These are phyloP conservation scores for Tranzscheliella williamsii DNA, from an alignment of 1,284 basidiomycete species.

Conservation along the genomic window DNA sequence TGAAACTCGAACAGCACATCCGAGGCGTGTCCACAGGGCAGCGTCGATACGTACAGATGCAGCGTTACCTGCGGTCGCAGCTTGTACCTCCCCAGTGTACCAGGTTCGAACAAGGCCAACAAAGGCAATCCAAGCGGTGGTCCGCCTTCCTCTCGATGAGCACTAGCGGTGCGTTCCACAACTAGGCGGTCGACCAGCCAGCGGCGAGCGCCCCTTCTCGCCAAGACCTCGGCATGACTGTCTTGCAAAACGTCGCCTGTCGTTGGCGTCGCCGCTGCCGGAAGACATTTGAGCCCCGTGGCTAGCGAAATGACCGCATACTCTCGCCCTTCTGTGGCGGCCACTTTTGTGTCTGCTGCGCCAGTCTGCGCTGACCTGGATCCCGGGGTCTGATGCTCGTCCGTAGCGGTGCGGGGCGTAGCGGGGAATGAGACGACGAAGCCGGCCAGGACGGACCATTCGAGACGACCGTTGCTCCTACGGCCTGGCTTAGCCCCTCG, in stretches of 20 bases:
- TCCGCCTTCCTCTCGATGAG: not conserved
- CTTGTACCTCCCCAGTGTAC: constrained; percentile 63
- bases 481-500: constrained; percentile 34
- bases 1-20: constrained; percentile 26
- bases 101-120: constrained; percentile 9
- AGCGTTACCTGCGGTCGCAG: constrained; percentile 67
- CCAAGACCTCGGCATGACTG: constrained; percentile 85
- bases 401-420: not conserved
- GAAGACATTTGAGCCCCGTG: constrained; percentile 85
- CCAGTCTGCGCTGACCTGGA: not conserved
- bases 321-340: not conserved
- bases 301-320: constrained; percentile 68
- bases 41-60: constrained; percentile 80
- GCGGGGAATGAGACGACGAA: constrained; percentile 16
- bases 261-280: constrained; percentile 68
- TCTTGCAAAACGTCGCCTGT: constrained; percentile 85
- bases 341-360: too few species aligned
- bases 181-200: constrained; percentile 77
- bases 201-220: constrained; percentile 75
- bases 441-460: constrained; percentile 48
- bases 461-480: constrained; percentile 24
- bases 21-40: constrained; percentile 69
- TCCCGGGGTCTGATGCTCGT: constrained; percentile 62
- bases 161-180: constrained; percentile 44
- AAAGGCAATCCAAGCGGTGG: too few species aligned